Base-by-base conservation (phyloP, 2,329 filamentous ascomycete species). In the Beauveria australis region DNA sequence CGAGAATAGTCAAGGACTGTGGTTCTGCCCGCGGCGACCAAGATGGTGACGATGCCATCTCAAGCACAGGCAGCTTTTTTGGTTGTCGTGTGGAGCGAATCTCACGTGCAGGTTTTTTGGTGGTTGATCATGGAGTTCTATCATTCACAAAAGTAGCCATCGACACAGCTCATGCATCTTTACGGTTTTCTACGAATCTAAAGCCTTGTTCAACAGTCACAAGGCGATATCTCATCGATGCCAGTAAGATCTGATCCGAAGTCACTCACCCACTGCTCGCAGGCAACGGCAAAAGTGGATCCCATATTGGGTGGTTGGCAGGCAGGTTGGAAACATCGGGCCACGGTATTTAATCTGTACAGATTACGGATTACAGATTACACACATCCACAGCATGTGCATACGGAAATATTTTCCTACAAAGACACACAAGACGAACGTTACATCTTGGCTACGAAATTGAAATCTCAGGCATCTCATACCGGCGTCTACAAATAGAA, bases 41-140 rank as follows among this genome's bases (percentile, higher is more conserved):
- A 40, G 40, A 53, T 26, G 7, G 19, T 59, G 48, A 12, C 19
- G 48, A 59, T 41, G 33, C 33, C 26, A 53, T 59, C 37, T 52
- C 47, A 19, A 59, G 16, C 19, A 46, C 12, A 22, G 22, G 49
- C 57, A 48, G 51, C 58, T 26, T 60, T 54, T 53, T 53, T 22
- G 16, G 7, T 43, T 18, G 33, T 24, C 16, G 56, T 19, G 56
- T 59, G 56, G 56, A 59, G 56, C 56, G 56, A 59, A 46, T 59
- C 26, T 59, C 56, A 59, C 56, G 56, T 59, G 56, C 48, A 59
- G 33, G 52, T 24, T 53, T 24, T 53, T 53, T 37, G 22, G 12
- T 9, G 48, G 41, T 33, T 48, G 28, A 14, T 40, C 19, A 5
- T 53, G 19, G 8, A n/a, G 5, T 41, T 22, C 26, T 5, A 16